Evolutionary conservation across 176 grass and related monocot species (phyloP), one percentile per base, ranked within the genome.

Genomic region (Puya raimondii): DNA sequence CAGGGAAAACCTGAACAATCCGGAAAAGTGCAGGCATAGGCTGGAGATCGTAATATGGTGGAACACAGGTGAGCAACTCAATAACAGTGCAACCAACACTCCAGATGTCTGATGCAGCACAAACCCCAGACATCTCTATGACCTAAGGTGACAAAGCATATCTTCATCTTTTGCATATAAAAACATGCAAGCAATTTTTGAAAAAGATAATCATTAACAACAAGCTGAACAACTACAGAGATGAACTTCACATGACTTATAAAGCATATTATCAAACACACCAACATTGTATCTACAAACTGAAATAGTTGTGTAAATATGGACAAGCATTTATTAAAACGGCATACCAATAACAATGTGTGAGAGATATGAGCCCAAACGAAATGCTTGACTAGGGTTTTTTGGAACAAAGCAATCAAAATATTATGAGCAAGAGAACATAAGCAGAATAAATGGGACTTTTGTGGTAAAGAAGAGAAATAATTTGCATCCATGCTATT

Each of bases 51-150:
- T 99, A 99, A 76, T 99, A 99, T 67, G 94, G 94, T 12, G 94
- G 94, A 25, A 84, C 82, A 85, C 94, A 99, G 49, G 94, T 99
- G 50, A 99, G 86, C 49, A 99, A 65, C 74, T 99, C 94, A 81
- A 99, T 99, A 66, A 99, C 90, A 51, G 94, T 99, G 82, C 94
- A 99, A 20, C 94, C 94, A 74, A 99, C 94, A 87, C 94, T 99
- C 94, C 94, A 99, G 70, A 99, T 93, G 86, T 99, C 94, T 64
- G 94, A 99, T 51, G 94, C 94, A 57, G 94, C 87, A 52, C 84
- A 99, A 80, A 99, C 94, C 70, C 94, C 89, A 73, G 94, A 90
- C 94, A 99, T 90, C 84, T 93, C 94, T 20, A 99, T 99, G 63
- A 99, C 94, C 94, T 99, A 72, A 67, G 66, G 64, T 51, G 59